Conservation (phyloP, 352 stramenopile genomes). For the Phytophthora pistaciae region DNA sequence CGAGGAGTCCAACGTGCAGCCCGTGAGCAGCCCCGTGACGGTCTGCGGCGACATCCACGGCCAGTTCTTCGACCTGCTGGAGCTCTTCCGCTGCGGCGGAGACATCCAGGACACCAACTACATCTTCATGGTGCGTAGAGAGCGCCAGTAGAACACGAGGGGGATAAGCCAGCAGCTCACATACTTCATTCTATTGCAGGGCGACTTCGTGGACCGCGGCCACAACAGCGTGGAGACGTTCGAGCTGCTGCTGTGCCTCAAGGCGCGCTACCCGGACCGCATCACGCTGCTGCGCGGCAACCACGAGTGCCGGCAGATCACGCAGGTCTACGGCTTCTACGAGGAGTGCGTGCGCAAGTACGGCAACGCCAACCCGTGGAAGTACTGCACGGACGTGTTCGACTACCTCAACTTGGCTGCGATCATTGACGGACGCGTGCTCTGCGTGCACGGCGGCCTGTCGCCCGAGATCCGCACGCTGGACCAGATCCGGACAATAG, state of each 20-base stretch:
- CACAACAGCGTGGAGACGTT: constrained; percentile 94
- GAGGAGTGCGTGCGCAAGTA: constrained; percentile 98
- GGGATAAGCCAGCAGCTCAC: background rate
- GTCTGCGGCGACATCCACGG: constrained; percentile 92
- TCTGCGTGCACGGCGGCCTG: constrained; percentile 96
- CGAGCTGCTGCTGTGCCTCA: constrained; percentile 87
- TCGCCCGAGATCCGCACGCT: constrained; percentile 96
- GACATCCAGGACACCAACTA: constrained; percentile 91
- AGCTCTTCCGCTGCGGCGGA: constrained; percentile 89
- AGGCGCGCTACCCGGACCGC: constrained; percentile 88
- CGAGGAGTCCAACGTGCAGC: constrained; percentile 93
- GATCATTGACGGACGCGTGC: constrained; percentile 92
- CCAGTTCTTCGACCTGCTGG: constrained; percentile 91
- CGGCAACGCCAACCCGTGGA: constrained; percentile 96
- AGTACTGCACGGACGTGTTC: constrained; percentile 97
- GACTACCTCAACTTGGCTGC: constrained; percentile 96
- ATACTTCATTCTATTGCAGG: constrained; percentile 11
- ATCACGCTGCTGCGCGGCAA: constrained; percentile 91
- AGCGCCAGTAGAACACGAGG: background rate
- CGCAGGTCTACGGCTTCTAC: constrained; percentile 98
- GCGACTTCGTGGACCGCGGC: constrained; percentile 92
- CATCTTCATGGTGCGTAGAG: constrained; percentile 86
- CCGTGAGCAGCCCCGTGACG: constrained; percentile 90
- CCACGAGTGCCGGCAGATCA: constrained; percentile 96
- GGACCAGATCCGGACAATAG: constrained; percentile 96